Conservation (phyloP, 345 rosid genomes). For the Moricandia arvensis region DNA sequence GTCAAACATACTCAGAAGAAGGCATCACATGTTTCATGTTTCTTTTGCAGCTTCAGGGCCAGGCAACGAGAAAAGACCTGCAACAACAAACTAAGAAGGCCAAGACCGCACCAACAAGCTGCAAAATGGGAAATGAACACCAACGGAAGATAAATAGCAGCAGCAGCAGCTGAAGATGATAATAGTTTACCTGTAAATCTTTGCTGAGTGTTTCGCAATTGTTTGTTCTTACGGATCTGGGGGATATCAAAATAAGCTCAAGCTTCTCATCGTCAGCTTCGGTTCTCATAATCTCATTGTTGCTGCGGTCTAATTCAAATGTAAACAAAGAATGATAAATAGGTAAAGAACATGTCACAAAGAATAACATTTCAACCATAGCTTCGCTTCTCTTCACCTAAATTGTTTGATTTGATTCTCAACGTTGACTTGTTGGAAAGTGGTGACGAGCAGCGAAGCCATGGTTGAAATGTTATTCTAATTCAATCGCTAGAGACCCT, state of each 20-base stretch:
- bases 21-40: neutral
- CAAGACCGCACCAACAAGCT: constrained; percentile 30
- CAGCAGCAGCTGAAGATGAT: neutral
- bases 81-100: constrained; percentile 37
- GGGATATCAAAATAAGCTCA: constrained; percentile 8
- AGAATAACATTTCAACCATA: too few species aligned
- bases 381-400: too few species aligned
- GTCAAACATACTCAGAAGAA: neutral
- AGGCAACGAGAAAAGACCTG: constrained; percentile 43
- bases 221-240: neutral
- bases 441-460: too few species aligned
- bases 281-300: too few species aligned
- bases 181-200: neutral
- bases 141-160: constrained; percentile 2
- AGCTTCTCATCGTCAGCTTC: too few species aligned
- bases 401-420: too few species aligned
- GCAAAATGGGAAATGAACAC: constrained; percentile 36
- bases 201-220: neutral
- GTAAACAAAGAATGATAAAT: too few species aligned
- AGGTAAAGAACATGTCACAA: too few species aligned
- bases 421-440: too few species aligned
- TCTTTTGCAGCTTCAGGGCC: constrained; percentile 40
- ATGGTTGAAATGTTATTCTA: too few species aligned
- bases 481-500: too few species aligned
- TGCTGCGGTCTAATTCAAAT: too few species aligned